Conservation (phyloP, 2,329 filamentous ascomycete genomes). For the Eutypa lata region DNA sequence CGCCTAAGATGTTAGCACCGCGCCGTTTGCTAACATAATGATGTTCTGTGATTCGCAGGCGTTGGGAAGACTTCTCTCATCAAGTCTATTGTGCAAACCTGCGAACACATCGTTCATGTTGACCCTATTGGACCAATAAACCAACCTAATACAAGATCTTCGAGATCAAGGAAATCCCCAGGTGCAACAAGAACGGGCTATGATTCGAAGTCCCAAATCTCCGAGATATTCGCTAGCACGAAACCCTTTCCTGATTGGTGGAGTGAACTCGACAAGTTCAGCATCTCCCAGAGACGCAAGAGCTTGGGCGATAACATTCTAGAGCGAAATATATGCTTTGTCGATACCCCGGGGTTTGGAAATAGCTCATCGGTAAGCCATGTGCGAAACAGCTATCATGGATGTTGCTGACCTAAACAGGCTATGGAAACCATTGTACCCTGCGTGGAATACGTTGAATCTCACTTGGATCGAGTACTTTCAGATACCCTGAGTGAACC, state of each 20-base stretch:
- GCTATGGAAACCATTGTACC: constrained; percentile 55
- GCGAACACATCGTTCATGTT: constrained; percentile 90
- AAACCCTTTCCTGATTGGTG: constrained; percentile 88
- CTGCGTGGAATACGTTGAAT: constrained; percentile 70
- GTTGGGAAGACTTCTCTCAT: constrained; percentile 88
- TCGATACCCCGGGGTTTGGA: constrained; percentile 73
- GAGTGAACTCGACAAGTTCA: constrained; percentile 70
- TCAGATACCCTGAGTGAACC: constrained; percentile 63
- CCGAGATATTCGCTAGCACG: constrained; percentile 75
- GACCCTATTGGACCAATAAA: constrained; percentile 56
- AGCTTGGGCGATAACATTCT: constrained; percentile 74
- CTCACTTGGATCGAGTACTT: constrained; percentile 61
- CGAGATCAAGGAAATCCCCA: constrained; percentile 7
- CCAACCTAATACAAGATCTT: constrained; percentile 13
- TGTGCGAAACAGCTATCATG: not conserved
- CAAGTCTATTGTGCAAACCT: constrained; percentile 79
- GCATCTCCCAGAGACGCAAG: constrained; percentile 58
- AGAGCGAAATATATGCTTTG: constrained; percentile 90
- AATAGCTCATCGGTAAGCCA: constrained; percentile 49
- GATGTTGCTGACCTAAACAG: constrained; percentile 13
- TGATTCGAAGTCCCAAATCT: constrained; percentile 41
- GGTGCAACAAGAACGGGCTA: constrained; percentile 19
- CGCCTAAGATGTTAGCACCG: not conserved
- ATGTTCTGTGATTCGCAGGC: constrained; percentile 42
- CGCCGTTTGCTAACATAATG: constrained; percentile 16